Conservation (phyloP, 2,329 filamentous ascomycete species). For the Aspergillus phoenicis region DNA sequence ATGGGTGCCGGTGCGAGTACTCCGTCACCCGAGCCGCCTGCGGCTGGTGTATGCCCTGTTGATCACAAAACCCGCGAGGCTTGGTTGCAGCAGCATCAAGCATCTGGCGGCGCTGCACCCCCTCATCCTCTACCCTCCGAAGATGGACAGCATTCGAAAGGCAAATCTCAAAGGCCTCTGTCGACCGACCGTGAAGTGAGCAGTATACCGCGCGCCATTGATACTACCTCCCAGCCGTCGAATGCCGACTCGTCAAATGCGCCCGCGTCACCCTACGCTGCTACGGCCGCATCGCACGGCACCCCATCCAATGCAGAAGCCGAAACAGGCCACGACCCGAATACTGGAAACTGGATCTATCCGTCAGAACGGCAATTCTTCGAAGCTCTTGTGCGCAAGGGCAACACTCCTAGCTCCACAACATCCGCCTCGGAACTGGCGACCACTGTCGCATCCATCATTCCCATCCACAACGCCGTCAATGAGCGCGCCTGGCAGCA, state of each 20-base stretch:
- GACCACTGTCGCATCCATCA: slow-evolving; percentile 84
- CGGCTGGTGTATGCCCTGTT: slow-evolving; percentile 70
- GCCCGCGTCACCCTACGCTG: slow-evolving; percentile 35
- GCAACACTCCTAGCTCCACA: slow-evolving; percentile 65
- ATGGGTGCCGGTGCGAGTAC: slow-evolving; percentile 46
- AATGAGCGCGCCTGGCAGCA: slow-evolving; percentile 96
- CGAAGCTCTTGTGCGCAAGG: slow-evolving; percentile 91
- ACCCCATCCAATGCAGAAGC: slow-evolving; percentile 72
- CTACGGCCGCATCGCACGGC: slow-evolving; percentile 35
- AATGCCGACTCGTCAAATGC: slow-evolving; percentile 27
- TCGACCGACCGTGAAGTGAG: slow-evolving; percentile 73
- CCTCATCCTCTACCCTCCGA: slow-evolving; percentile 36
- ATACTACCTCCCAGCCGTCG: slow-evolving; percentile 23
- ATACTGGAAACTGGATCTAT: slow-evolving; percentile 92
- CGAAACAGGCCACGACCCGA: slow-evolving; percentile 71
- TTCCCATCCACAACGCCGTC: slow-evolving; percentile 97
- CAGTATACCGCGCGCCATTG: slow-evolving; percentile 70
- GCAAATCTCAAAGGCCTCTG: slow-evolving; percentile 51
- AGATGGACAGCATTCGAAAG: slow-evolving; percentile 26
- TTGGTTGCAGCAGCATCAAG: slow-evolving; percentile 68
- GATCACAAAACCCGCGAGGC: slow-evolving; percentile 85
- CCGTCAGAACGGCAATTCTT: slow-evolving; percentile 98
- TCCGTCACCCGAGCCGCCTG: slow-evolving; percentile 27
- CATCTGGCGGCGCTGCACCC: slow-evolving; percentile 34
- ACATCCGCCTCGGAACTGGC: slow-evolving; percentile 50